These are phyloP conservation scores for Pseudogymnoascus sp. DNA, from an alignment of 2,329 filamentous ascomycete species.

Conservation along the genomic window DNA sequence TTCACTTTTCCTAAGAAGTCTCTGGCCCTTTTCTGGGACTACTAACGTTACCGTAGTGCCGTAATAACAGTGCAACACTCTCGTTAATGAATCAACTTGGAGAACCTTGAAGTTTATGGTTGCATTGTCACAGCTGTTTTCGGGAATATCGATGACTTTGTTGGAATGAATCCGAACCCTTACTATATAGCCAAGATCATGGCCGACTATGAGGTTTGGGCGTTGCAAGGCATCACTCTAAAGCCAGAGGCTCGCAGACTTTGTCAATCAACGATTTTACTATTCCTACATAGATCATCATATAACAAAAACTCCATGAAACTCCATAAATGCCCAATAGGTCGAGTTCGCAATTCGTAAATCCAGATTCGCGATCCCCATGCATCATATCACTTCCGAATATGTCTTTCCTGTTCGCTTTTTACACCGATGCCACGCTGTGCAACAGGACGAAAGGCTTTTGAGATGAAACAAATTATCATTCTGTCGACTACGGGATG, in stretches of 20 bases:
- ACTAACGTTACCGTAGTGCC: background rate
- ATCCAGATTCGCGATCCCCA: background rate
- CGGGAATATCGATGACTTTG: background rate
- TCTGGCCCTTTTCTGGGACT: background rate
- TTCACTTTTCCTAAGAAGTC: background rate
- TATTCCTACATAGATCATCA: constrained; percentile 4
- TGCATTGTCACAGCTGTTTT: background rate
- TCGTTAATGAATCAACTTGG: background rate
- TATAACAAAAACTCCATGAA: background rate
- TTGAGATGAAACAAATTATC: constrained; percentile 3
- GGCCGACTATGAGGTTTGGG: background rate
- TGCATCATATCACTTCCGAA: background rate
- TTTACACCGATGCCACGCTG: constrained; percentile 11
- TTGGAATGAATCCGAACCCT: background rate
- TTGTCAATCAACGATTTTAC: background rate
- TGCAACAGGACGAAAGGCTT: background rate
- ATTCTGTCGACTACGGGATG: constrained; percentile 37
- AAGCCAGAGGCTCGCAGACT: background rate
- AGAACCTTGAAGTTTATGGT: background rate
- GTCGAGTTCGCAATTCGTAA: background rate
- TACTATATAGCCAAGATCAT: background rate
- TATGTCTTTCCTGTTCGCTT: constrained; percentile 4
- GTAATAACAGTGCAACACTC: background rate
- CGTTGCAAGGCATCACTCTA: background rate
- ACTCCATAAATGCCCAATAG: constrained; percentile 2